Evolutionary conservation across 352 stramenopile species (phyloP).

Genomic region (Phytophthora foliorum): DNA sequence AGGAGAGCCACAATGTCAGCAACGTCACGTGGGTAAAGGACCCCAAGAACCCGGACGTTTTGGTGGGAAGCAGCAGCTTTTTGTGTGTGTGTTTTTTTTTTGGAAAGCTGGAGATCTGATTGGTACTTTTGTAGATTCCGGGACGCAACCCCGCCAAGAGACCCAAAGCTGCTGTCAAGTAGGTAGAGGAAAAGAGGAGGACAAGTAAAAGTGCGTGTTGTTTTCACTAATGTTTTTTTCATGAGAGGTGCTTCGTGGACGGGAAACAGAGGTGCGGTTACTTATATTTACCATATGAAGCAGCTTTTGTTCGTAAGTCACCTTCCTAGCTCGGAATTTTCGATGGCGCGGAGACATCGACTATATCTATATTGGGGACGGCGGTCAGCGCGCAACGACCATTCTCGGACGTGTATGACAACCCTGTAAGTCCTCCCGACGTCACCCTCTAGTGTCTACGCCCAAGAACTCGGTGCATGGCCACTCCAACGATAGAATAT

Average conservation of each 20-base stretch:
- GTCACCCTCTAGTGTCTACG: conserved; percentile 4
- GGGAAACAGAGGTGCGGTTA: neutral
- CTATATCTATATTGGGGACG: neutral
- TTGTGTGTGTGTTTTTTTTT: neutral
- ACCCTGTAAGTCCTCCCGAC: neutral
- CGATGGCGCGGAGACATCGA: neutral
- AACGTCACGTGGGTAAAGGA: conserved; percentile 88
- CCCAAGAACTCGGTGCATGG: conserved; percentile 21
- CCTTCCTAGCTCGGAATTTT: neutral
- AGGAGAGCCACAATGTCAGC: conserved; percentile 86
- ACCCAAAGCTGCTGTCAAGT: conserved; percentile 50
- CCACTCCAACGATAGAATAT: conserved; percentile 7
- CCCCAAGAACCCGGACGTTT: conserved; percentile 67
- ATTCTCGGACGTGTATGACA: conserved; percentile 17
- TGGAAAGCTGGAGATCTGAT: neutral
- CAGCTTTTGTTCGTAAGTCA: conserved; percentile 9
- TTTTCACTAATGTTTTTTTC: neutral
- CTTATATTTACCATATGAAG: neutral
- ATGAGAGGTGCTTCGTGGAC: neutral
- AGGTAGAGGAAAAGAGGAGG: neutral
- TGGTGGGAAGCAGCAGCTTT: conserved; percentile 48
- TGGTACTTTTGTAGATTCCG: conserved; percentile 46
- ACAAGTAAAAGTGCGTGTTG: neutral
- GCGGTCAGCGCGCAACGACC: neutral
- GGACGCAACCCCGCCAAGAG: conserved; percentile 70